Base-by-base conservation (phyloP, 805 yeast species). In the Candida gorgasii region DNA sequence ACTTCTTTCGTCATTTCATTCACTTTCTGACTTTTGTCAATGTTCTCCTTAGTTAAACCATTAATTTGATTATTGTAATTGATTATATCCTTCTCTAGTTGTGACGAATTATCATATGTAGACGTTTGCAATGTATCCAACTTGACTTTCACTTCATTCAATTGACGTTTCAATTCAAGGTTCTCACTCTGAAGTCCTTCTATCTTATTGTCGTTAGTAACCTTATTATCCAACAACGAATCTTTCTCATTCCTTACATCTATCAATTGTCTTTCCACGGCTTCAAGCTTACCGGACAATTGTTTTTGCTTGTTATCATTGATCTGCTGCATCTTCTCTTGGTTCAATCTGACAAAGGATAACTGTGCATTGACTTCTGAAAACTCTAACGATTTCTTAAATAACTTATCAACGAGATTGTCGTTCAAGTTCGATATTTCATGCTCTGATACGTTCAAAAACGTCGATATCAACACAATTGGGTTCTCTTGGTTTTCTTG, bases 1-100 rank as follows among this genome's bases (percentile, higher is more conserved):
- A 69, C 43, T 37, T 67, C 66, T 36, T 61, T 62, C 1, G 65
- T 60, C 24, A 69, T 43, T 42, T 67, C 63, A 43, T 62, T 66
- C 15, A 68, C 46, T 43, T 56, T 58, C 46, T 59, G 63, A 28
- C 62, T 65, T 40, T 62, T 65, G 8, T 65, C 73, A 8, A 70
- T 60, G 44, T 66, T 70, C 8, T 61, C 51, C 28, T 53, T 51
- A 1, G 72, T 61, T 35, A 68, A 58, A 23, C 51, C 49, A 41
- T 57, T 57, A 5, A 63, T 48, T 6, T 58, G 42, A 19, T 60
- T 65, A 33, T 59, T 63, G 23, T 62, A 55, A 15, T 51, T 53
- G 16, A 51, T 46, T n/a, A 61, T 48, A 33, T 61, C 63, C 16
- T 52, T 56, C 23, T 62, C 65, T 14, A 47, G 38, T 20, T 47